Percentiles rank a stretch among this genome's conserved stretches.
These are phyloP conservation scores for Candida maris DNA, from an alignment of 805 yeast genomes.

Conservation along the genomic window DNA sequence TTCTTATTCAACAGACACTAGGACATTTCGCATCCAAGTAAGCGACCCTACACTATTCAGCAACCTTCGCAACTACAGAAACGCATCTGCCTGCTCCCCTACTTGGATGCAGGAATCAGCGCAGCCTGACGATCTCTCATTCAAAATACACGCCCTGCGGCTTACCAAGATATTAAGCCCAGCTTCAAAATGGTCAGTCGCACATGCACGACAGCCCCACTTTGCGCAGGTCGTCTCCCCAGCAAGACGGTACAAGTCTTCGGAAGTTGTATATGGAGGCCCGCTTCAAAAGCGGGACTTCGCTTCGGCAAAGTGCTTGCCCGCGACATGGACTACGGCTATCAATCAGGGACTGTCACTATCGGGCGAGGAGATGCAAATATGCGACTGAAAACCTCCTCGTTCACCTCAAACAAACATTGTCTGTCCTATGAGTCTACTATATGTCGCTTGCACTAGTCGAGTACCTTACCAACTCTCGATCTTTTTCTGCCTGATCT, in stretches of 20 bases:
- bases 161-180: neutral
- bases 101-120: too few species aligned
- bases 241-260: conserved; percentile 3
- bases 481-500: too few species aligned
- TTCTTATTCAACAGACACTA: conserved; percentile 7
- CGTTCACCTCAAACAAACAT: too few species aligned
- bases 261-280: neutral
- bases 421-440: too few species aligned
- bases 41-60: conserved; percentile 18
- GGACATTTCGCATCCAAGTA: conserved; percentile 26
- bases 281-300: conserved; percentile 4
- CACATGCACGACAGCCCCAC: conserved; percentile 4
- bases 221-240: conserved; percentile 25
- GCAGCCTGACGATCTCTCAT: conserved; percentile 6
- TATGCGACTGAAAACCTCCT: too few species aligned
- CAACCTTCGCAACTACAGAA: conserved; percentile 18
- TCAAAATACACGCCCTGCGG: neutral
- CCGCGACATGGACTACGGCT: conserved; percentile 6
- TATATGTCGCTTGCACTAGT: too few species aligned
- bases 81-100: conserved; percentile 13
- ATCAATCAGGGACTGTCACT: neutral
- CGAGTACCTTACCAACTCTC: too few species aligned
- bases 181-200: conserved; percentile 8
- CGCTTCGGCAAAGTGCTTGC: conserved; percentile 2
- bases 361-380: neutral